These are phyloP conservation scores for Metschnikowia rubicola DNA, from an alignment of 805 yeast species.

Conservation along the genomic window DNA sequence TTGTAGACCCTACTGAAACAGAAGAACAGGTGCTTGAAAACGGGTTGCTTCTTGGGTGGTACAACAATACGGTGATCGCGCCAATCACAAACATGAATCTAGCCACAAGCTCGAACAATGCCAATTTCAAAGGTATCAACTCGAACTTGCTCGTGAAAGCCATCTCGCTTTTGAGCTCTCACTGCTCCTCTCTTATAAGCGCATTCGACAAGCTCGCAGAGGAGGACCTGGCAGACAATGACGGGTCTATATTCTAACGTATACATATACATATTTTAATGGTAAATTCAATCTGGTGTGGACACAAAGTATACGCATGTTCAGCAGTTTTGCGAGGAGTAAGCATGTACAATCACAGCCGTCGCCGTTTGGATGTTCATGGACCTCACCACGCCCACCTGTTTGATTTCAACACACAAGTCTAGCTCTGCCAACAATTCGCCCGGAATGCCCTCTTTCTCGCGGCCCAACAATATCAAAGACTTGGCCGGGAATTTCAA, in stretches of 20 bases:
- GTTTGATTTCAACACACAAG: constrained; percentile 85
- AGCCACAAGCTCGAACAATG: constrained; percentile 44
- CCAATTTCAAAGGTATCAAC: constrained; percentile 53
- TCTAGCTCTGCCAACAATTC: constrained; percentile 77
- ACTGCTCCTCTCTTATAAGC: constrained; percentile 59
- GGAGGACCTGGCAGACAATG: constrained; percentile 32
- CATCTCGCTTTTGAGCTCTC: constrained; percentile 52
- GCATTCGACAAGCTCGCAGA: constrained; percentile 52
- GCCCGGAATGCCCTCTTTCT: constrained; percentile 90
- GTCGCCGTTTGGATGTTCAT: constrained; percentile 98
- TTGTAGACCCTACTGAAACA: constrained; percentile 83
- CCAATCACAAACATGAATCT: constrained; percentile 72
- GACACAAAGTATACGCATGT: background rate
- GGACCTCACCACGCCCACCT: constrained; percentile 86
- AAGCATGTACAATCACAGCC: constrained; percentile 90
- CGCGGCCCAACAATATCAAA: constrained; percentile 76
- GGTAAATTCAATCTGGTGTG: background rate
- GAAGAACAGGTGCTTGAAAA: constrained; percentile 88
- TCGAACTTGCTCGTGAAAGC: constrained; percentile 49
- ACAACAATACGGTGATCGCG: constrained; percentile 60
- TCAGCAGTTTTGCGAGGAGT: constrained; percentile 64
- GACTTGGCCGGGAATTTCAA: constrained; percentile 78
- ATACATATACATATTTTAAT: background rate
- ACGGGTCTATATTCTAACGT: constrained; percentile 14
- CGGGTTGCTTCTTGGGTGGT: constrained; percentile 74